Evolutionary conservation across 73 alveolate species (phyloP), one percentile per base, ranked within the genome.

Genomic region (Loxodes magnus): DNA sequence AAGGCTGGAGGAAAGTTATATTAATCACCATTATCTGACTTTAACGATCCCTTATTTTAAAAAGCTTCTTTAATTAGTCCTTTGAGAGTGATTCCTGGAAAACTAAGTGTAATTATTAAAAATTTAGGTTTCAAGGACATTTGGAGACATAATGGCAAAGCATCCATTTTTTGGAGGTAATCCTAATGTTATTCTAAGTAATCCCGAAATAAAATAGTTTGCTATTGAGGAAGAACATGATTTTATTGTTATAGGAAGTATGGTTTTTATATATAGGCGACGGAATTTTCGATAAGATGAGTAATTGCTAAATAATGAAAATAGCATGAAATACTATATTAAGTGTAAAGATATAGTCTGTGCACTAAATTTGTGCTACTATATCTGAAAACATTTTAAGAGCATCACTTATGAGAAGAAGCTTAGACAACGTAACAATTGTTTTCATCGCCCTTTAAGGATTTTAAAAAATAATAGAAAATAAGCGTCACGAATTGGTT

Each of bases 101-200:
- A 97, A 51, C 82, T 93, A 26, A 79, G 96, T 17, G 99, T 90
- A n/a, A n/a, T n/a, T n/a, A n/a, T n/a, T n/a, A n/a, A n/a, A n/a
- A n/a, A n/a, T 82, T 25, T 82, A 87, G 3, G 74, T 69, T 10
- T 60, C 77, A 15, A 84, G 99, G 64, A 82, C 97, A 16, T 63
- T 92, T 42, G 99, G 99, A 14, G 99, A 92, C 67, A 76, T 70
- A 0, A 94, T 88, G 43, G 99, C 99, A 22, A 92, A 92, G 73
- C 25, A 63, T 3, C 71, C 46, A 41, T 81, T 78, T 39, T 76
- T 46, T 51, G 99, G 99, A 14, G 99, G 99, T 15, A 92, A 89
- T 43, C 88, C 94, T 9, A 76, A 85, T 59, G 97, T 89, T n/a
- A 73, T 92, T 0, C 77, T 89, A n/a, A 73, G 97, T 55, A 79